Evolutionary conservation across 257 asterid genomes (phyloP).

Genomic region (Solanum megistacrolobum): DNA sequence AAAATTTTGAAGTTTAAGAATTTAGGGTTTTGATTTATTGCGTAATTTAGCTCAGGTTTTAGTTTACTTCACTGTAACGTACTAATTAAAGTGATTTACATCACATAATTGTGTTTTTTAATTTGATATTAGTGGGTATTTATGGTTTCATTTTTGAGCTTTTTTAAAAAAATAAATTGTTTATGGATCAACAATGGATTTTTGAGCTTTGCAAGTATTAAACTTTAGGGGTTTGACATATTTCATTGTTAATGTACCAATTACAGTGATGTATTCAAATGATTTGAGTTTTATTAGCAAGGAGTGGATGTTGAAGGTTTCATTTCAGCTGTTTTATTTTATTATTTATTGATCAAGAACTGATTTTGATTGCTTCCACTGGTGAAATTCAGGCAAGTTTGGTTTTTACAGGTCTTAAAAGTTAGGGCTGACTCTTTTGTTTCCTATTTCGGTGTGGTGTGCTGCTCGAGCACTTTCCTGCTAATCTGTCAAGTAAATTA

Average conservation of each 20-base stretch:
- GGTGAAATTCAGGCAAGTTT: background rate
- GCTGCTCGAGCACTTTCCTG: background rate
- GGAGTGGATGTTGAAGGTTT: background rate
- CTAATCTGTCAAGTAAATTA: background rate
- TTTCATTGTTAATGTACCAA: background rate
- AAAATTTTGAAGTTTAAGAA: background rate
- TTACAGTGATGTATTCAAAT: background rate
- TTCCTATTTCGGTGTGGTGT: background rate
- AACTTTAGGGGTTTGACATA: background rate
- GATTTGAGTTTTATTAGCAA: background rate
- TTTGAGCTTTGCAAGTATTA: background rate
- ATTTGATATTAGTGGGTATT: background rate
- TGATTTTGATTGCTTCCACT: background rate
- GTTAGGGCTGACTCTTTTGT: background rate
- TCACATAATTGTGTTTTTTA: background rate
- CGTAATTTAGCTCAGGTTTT: background rate
- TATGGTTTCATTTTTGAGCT: background rate
- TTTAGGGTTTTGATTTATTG: background rate
- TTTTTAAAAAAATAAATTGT: background rate
- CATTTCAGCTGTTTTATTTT: background rate
- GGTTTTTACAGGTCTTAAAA: background rate
- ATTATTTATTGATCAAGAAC: background rate
- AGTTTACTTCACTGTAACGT: background rate
- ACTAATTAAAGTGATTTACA: background rate
- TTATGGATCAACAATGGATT: background rate